Evolutionary conservation across 495 filamentous ascomycete species (phyloP).

Genomic region (Pyrenula aspistea): DNA sequence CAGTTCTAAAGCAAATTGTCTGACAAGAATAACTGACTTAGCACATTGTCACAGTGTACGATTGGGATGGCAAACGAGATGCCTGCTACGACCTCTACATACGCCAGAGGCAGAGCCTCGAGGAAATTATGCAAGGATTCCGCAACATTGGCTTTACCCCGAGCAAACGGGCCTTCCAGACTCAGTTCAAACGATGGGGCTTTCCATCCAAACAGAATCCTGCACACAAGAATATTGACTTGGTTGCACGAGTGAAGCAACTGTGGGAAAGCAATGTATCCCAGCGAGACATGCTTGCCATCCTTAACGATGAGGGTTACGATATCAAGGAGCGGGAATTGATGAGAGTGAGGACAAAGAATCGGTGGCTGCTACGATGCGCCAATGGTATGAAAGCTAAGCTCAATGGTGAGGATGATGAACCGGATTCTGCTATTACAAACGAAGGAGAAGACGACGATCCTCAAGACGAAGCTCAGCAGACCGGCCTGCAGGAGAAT

Average conservation of each 20-base stretch:
- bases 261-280: conserved; percentile 63
- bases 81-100: conserved; percentile 64
- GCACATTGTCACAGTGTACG: conserved; percentile 47
- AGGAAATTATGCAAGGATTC: conserved; percentile 56
- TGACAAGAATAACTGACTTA: background rate
- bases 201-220: conserved; percentile 65
- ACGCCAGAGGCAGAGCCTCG: conserved; percentile 53
- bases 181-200: conserved; percentile 63
- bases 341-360: conserved; percentile 49
- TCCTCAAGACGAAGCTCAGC: conserved; percentile 9
- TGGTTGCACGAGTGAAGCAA: conserved; percentile 57
- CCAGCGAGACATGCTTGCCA: conserved; percentile 61
- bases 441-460: background rate
- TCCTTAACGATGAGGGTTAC: conserved; percentile 58
- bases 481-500: conserved; percentile 22
- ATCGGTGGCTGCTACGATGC: conserved; percentile 51
- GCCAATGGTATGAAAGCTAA: conserved; percentile 43
- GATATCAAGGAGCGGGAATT: conserved; percentile 59
- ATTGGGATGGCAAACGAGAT: conserved; percentile 61
- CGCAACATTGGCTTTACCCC: conserved; percentile 46
- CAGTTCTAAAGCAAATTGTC: background rate
- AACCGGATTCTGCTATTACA: background rate
- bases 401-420: background rate
- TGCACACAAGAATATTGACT: conserved; percentile 49
- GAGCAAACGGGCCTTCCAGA: conserved; percentile 62